phyloP scores from a whole-genome alignment of 2,329 filamentous ascomycete genomes.

The Penicillium vulpinum region DNA sequence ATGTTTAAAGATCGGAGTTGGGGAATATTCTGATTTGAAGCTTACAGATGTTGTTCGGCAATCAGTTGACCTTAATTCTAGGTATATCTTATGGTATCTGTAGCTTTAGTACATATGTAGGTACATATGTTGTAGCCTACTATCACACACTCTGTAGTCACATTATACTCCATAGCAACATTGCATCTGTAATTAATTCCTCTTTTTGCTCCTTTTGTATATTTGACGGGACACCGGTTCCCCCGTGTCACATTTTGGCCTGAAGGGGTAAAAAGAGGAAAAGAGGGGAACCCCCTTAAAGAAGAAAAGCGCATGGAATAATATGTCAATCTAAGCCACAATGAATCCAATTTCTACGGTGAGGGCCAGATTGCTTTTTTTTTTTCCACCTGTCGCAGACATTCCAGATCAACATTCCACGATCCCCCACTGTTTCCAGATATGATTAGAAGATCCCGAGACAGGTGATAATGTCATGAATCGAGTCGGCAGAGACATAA shows the following conservation, averaged over 20 bases:
- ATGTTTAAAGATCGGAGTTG: background rate
- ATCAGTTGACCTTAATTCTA: no score
- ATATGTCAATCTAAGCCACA: background rate
- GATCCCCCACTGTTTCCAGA: background rate
- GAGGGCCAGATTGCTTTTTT: background rate
- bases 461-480: background rate
- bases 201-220: background rate
- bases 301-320: background rate
- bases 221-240: background rate
- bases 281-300: background rate
- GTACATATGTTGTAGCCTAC: no score
- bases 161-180: background rate
- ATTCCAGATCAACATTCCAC: constrained; percentile 7
- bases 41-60: no score
- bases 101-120: no score
- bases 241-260: background rate
- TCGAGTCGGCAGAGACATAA: background rate
- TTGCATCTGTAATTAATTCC: background rate
- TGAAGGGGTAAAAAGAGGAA: background rate
- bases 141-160: no score
- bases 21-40: background rate
- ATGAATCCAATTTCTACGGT: background rate
- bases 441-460: background rate
- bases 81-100: background rate
- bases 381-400: background rate